phyloP scores from a whole-genome alignment of 805 yeast species.

The Komagataella pseudopastoris region DNA sequence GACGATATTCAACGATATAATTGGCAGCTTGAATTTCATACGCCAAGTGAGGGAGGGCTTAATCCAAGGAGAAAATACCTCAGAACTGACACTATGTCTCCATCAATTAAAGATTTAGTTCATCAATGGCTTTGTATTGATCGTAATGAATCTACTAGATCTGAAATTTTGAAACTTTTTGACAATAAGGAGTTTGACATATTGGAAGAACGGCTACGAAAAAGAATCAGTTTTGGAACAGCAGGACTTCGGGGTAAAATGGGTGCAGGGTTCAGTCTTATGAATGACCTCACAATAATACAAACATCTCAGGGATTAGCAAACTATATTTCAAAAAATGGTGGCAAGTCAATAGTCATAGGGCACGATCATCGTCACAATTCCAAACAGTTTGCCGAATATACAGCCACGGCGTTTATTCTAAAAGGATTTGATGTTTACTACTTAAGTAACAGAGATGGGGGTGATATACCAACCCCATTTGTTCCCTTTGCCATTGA shows the following conservation, averaged over 20 bases:
- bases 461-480: slow-evolving; percentile 61
- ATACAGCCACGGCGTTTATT: slow-evolving; percentile 66
- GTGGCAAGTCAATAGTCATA: slow-evolving; percentile 41
- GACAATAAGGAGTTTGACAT: slow-evolving; percentile 22
- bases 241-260: slow-evolving; percentile 82
- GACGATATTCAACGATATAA: not conserved
- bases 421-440: slow-evolving; percentile 57
- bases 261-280: slow-evolving; percentile 83
- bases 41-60: not conserved
- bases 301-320: slow-evolving; percentile 86
- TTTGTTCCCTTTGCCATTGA: slow-evolving; percentile 83
- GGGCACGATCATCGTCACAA: slow-evolving; percentile 90
- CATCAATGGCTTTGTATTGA: not conserved
- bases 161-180: slow-evolving; percentile 38
- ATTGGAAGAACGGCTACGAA: slow-evolving; percentile 36
- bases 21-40: not conserved
- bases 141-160: slow-evolving; percentile 26
- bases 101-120: not conserved
- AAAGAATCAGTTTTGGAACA: slow-evolving; percentile 78
- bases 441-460: slow-evolving; percentile 30
- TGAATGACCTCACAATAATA: slow-evolving; percentile 79
- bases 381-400: slow-evolving; percentile 66
- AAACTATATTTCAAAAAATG: slow-evolving; percentile 22
- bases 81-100: not conserved
- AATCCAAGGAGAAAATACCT: too few relatives aligned